phyloP scores from a whole-genome alignment of 805 yeast species.

The Starmerella lactis-condensi region DNA sequence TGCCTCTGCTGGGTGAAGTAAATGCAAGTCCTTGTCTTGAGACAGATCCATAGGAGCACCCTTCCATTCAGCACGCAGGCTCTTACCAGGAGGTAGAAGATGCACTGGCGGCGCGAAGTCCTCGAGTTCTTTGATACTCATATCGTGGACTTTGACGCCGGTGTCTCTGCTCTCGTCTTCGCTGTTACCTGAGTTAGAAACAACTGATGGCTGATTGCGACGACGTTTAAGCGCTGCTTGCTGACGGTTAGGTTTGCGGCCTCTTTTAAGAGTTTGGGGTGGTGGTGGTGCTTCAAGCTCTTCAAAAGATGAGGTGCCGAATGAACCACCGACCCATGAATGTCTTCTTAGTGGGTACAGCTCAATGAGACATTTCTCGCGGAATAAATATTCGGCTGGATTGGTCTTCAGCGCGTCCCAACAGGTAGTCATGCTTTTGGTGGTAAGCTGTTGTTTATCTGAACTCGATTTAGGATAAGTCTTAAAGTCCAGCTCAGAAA shows the following conservation, averaged over 20 bases:
- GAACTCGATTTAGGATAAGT: no score
- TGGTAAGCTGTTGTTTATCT: no score
- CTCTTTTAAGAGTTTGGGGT: no score
- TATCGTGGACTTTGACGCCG: slow-evolving; percentile 25
- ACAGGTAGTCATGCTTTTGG: slow-evolving; percentile 20
- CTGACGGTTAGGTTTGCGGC: no score
- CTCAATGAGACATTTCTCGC: slow-evolving; percentile 19
- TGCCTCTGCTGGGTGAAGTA: slow-evolving; percentile 83
- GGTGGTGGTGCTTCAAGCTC: no score
- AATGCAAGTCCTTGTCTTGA: slow-evolving; percentile 48
- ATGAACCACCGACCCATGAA: slow-evolving; percentile 22
- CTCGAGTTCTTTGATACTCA: slow-evolving; percentile 30
- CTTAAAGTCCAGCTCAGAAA: no score
- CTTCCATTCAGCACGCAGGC: slow-evolving; percentile 87
- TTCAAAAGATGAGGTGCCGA: no score
- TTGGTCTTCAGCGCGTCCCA: slow-evolving; percentile 19
- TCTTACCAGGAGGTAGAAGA: slow-evolving; percentile 48
- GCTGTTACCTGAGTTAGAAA: no score
- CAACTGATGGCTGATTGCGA: no score
- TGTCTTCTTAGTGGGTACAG: slow-evolving; percentile 20
- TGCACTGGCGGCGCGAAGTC: slow-evolving; percentile 62
- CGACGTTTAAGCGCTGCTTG: no score
- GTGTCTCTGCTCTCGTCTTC: slow-evolving; percentile 1
- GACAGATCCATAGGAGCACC: slow-evolving; percentile 91
- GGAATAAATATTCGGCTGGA: slow-evolving; percentile 19